Base-by-base conservation (phyloP, 805 yeast species). In the Kuraishia molischiana region DNA sequence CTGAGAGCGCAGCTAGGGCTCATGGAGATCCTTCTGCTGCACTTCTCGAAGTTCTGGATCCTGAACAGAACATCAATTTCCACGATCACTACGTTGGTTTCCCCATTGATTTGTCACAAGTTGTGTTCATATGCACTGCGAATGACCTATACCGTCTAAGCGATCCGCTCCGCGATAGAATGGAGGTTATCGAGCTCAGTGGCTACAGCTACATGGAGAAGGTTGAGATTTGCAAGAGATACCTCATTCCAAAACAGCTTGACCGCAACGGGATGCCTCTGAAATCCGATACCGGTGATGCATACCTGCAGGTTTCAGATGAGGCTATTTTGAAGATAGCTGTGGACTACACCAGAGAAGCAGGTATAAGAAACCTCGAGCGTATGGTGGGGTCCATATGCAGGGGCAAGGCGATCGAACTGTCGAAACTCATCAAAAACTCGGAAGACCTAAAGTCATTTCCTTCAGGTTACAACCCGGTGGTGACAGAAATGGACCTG, bases 1-100 rank as follows among this genome's bases (percentile, higher is more conserved):
- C 45, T 4, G 64, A 66, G 18, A 61, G 59, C 13, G 61, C 54
- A 3, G 59, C 58, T 35, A 64, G 66, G 44, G 59, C 71, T 29
- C 78, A 79, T 48, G 95, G 96, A 8, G 95, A 86, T 50, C 95
- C 95, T 1, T 80, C 87, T 14, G 94, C 95, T 26, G 95, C 95
- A 0, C 64, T 86, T 48, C 66, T 86, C 42, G 96, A 86, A 56
- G 89, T 86, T 1, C 66, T 86, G 42, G 96, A 86, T 51, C 95
- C 96, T 0, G 95, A 86, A 54, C 95, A 86, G 53, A 86, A 86
- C 56, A 58, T 64, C 26, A 65, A 74, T 24, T 86, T 85, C 58
- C 73, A 72, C 29, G 96, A 86, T 58, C 94, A 85, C 54, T 86
- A 83, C 54, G 58, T 86, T 38, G 92, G 92, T 4, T 81, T 86